A percentile compares a stretch with the other conserved stretches of the same genome.
Conservation (phyloP, 108 stramenopile species). For the Parietichytrium sp. region DNA sequence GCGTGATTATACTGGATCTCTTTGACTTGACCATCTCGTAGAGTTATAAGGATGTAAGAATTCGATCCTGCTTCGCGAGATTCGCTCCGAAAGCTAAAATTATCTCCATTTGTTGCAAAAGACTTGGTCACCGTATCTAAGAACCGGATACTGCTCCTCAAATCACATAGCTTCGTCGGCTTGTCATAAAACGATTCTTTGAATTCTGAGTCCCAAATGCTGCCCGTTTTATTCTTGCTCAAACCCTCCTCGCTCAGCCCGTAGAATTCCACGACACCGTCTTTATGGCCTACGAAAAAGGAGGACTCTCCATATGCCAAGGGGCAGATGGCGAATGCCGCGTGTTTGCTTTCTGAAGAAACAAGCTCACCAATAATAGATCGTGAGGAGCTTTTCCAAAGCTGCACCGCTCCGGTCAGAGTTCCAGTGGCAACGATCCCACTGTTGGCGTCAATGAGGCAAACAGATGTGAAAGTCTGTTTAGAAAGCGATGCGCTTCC, state of each 20-base stretch:
- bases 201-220: too few species aligned
- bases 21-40: background rate
- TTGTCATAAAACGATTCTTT: too few species aligned
- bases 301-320: background rate
- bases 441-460: background rate
- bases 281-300: conserved; percentile 6
- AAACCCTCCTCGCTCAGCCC: background rate
- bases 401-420: background rate
- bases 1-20: background rate
- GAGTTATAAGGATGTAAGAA: background rate
- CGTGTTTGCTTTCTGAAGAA: background rate
- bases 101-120: too few species aligned
- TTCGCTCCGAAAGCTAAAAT: too few species aligned
- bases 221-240: too few species aligned
- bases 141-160: too few species aligned
- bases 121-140: too few species aligned
- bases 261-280: background rate
- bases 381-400: background rate
- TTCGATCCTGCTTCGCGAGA: too few species aligned
- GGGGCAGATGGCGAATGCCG: background rate
- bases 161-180: too few species aligned
- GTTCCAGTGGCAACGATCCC: background rate
- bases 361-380: background rate
- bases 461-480: background rate
- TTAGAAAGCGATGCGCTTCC: too few species aligned